These are phyloP conservation scores for Westerdykella aurantiaca DNA, from an alignment of 2,329 filamentous ascomycete species.

Conservation along the genomic window DNA sequence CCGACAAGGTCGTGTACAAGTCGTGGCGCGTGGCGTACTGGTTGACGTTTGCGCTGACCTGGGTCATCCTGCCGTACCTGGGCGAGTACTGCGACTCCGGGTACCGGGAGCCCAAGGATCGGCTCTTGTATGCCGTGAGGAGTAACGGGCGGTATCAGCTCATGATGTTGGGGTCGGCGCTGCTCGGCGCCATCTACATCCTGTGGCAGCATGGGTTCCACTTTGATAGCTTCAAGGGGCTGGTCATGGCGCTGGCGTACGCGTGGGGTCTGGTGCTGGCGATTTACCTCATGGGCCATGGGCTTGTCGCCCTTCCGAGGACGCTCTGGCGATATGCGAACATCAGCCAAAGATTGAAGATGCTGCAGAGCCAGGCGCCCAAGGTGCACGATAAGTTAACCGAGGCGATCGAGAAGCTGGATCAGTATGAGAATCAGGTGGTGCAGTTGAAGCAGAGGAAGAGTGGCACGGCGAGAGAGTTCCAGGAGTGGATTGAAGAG, in stretches of 20 bases:
- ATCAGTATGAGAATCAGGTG: conserved; percentile 76
- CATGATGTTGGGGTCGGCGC: conserved; percentile 65
- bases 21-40: conserved; percentile 96
- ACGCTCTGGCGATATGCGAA: conserved; percentile 73
- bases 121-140: conserved; percentile 76
- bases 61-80: conserved; percentile 87
- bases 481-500: conserved; percentile 94
- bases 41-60: conserved; percentile 92
- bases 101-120: conserved; percentile 77
- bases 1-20: conserved; percentile 69
- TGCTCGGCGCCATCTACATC: conserved; percentile 75
- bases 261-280: conserved; percentile 87
- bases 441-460: conserved; percentile 74
- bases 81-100: conserved; percentile 94
- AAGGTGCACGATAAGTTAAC: conserved; percentile 80
- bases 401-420: conserved; percentile 72
- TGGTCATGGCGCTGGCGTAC: conserved; percentile 91
- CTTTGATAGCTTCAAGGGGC: conserved; percentile 67
- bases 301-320: conserved; percentile 83
- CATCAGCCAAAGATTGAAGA: conserved; percentile 65
- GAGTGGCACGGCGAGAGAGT: conserved; percentile 66
- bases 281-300: conserved; percentile 97
- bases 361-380: conserved; percentile 73
- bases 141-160: conserved; percentile 85
- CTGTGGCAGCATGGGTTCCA: conserved; percentile 71